Evolutionary conservation across 2,329 filamentous ascomycete species (phyloP), one percentile per base, ranked within the genome.

Genomic region (Pseudogymnoascus sp.): DNA sequence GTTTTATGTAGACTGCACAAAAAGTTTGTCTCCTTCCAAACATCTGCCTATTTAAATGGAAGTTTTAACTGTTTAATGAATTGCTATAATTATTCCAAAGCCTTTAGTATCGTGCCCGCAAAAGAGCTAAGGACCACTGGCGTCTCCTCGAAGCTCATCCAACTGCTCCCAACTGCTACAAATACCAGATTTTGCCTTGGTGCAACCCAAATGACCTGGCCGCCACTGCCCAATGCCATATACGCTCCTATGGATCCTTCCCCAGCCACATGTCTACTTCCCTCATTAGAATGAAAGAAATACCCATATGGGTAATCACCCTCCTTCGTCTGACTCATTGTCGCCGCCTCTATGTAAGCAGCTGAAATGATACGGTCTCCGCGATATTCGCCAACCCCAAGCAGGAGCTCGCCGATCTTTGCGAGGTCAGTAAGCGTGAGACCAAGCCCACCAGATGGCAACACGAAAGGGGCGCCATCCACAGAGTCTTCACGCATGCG

Each of bases 191-290:
- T 30, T 9, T 52, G 45, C 45, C 8, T 52, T 33, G 45, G 45
- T 52, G 45, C 26, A 12, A 52, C 45, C 45, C 45, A 52, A 52
- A 52, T 52, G 18, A 52, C 23, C 45, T 52, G 45, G 18, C 45
- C 45, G n/a, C 45, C 45, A 33, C 45, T 52, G 9, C 45, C 45
- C 26, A 52, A 8, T 8, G 45, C 45, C 45, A 52, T 52, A 18
- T 19, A 52, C 10, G 45, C 26, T 1, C 26, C 45, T 52, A 13
- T 9, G 10, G 45, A 52, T 15, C 45, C 45, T 1, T 30, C 26
- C 5, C 26, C 45, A 5, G n/a, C 3, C 26, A 19, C 45, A 52
- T 52, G 45, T 33, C 26, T 30, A 3, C 45, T 26, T 33, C 45
- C 45, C 26, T 52, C 26, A 19, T 52, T 52, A 8, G 26, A 12